phyloP scores from a whole-genome alignment of 352 stramenopile genomes.

The Globisporangium paddicum region DNA sequence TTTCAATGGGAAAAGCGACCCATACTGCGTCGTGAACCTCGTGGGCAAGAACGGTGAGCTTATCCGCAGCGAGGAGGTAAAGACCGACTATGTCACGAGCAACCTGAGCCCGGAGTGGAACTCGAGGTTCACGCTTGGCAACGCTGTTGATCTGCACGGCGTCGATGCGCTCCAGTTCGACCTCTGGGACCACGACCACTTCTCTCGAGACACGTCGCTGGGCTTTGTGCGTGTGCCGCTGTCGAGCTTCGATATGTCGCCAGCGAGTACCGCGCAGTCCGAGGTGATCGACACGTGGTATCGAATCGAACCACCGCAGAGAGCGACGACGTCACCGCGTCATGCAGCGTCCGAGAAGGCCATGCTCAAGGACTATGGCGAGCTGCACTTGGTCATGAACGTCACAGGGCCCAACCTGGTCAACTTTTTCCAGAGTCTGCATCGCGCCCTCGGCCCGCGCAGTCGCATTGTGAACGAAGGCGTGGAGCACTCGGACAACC shows the following conservation, averaged over 20 bases:
- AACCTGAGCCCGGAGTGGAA: constrained; percentile 62
- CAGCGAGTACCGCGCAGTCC: constrained; percentile 48
- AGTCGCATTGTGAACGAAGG: constrained; percentile 39
- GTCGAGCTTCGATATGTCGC: constrained; percentile 57
- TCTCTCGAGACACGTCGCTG: constrained; percentile 44
- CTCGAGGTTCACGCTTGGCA: constrained; percentile 34
- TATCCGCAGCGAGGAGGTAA: constrained; percentile 49
- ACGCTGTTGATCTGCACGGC: constrained; percentile 41
- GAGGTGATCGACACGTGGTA: constrained; percentile 68
- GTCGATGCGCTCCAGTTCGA: constrained; percentile 62
- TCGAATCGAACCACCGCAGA: constrained; percentile 40
- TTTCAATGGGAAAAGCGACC: constrained; percentile 63
- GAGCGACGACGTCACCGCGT: constrained; percentile 21
- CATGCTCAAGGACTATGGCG: constrained; percentile 40
- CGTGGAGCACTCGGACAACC: constrained; percentile 62
- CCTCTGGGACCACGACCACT: constrained; percentile 54
- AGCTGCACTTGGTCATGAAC: constrained; percentile 66
- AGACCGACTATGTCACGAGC: constrained; percentile 43
- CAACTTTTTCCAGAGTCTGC: constrained; percentile 51
- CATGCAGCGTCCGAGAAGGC: constrained; percentile 29
- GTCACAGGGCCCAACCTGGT: constrained; percentile 57
- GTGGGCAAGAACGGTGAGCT: constrained; percentile 52
- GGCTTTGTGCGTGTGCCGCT: constrained; percentile 56
- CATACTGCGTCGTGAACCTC: constrained; percentile 62
- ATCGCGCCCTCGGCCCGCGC: constrained; percentile 27